Base-by-base conservation (phyloP, 441 rosid genomes). In the Geranium incanum region DNA sequence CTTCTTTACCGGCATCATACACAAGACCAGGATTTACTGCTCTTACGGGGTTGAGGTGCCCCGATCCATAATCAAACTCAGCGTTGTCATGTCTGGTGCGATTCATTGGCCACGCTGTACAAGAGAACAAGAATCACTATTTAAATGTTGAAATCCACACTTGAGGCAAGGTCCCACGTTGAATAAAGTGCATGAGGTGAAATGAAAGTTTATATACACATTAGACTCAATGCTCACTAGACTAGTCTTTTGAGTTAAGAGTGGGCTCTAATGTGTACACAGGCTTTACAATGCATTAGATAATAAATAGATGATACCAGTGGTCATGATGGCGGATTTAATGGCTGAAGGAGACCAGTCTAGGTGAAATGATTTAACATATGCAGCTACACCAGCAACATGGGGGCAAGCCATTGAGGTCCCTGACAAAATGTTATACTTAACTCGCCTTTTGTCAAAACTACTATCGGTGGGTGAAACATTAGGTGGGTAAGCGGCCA, bases 321-420 rank as follows among this genome's bases (percentile, higher is more conserved):
- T 85, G n/a, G 95, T 86, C 89, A 87, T 28, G 1, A 28, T 28
- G 33, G 33, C 33, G 33, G 33, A 28, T 28, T 28, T 28, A 28
- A 28, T 28, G 28, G 87, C 84, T 0, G 95, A 78, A 65, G 89
- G 84, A 70, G 92, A 80, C 90, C 92, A 89, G 36, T 68, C 62
- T 0, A 87, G 90, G 21, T 84, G 74, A 39, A 80, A 75, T 0
- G 87, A 18, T 43, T 85, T 87, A n/a, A 89, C 52, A 72, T 82
- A 84, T 0, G 88, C 88, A 18, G 89, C 91, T 9, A 77, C 77
- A 0, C 85, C 90, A 15, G 88, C 76, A 2, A 43, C 81, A 43
- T 89, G 91, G 0, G 90, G 94, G 73, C 87, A 84, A 50, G 90
- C 0, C 90, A 87, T 89, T 41, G 66, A 62, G 28, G 66, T 62